Conservation (phyloP, 2,329 filamentous ascomycete species). For the Epichloe bromicola region DNA sequence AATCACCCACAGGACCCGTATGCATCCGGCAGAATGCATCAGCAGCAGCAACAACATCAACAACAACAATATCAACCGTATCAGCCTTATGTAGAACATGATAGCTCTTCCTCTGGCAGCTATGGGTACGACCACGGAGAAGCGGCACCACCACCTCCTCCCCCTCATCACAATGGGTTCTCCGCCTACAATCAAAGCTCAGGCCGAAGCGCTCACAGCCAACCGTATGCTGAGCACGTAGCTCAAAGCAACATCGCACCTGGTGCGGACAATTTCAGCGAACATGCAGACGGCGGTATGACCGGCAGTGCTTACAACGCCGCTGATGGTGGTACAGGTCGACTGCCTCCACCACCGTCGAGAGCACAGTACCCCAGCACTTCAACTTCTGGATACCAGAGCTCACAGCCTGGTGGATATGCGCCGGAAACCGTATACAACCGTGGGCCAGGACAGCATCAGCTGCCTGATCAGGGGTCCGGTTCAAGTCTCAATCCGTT, state of each 20-base stretch:
- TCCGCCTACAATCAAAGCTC: conserved; percentile 11
- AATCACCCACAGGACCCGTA: background rate
- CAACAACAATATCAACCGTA: background rate
- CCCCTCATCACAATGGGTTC: conserved; percentile 13
- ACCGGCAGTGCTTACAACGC: conserved; percentile 54
- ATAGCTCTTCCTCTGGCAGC: background rate
- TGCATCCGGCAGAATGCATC: background rate
- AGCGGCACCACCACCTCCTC: background rate
- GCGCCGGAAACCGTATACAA: conserved; percentile 3
- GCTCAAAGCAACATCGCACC: conserved; percentile 35
- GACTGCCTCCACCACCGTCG: conserved; percentile 25
- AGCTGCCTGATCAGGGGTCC: conserved; percentile 24
- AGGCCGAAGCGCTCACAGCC: conserved; percentile 12
- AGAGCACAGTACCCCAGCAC: conserved; percentile 15
- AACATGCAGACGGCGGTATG: conserved; percentile 50
- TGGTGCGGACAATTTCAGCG: conserved; percentile 54
- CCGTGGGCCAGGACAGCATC: conserved; percentile 3
- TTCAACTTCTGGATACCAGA: conserved; percentile 9
- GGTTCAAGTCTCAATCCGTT: conserved; percentile 29
- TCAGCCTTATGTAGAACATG: background rate
- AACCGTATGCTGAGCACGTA: conserved; percentile 12
- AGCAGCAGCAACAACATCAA: background rate
- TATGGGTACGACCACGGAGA: background rate
- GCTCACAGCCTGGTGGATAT: conserved; percentile 11
- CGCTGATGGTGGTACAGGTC: conserved; percentile 34